Evolutionary conservation across 352 stramenopile species (phyloP).

Genomic region (Pythium plurisporium): DNA sequence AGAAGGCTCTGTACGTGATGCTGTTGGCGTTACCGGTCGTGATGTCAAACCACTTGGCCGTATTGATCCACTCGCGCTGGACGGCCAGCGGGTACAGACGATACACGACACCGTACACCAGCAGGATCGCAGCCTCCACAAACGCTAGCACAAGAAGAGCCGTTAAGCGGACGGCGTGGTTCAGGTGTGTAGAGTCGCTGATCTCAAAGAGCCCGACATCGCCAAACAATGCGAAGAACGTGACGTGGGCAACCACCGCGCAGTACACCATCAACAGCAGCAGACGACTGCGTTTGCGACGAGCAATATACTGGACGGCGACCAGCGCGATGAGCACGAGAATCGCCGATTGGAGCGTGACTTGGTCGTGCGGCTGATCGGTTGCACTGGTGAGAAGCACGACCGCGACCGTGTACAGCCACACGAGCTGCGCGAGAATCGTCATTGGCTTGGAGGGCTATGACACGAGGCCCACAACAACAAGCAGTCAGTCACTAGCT

Average conservation of each 20-base stretch:
- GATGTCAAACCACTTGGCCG: slow-evolving; percentile 32
- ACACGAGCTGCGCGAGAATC: slow-evolving; percentile 14
- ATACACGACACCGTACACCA: slow-evolving; percentile 32
- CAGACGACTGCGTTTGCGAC: background rate
- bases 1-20: slow-evolving; percentile 22
- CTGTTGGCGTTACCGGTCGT: slow-evolving; percentile 26
- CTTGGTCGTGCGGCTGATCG: background rate
- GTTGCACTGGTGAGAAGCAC: slow-evolving; percentile 1
- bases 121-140: slow-evolving; percentile 29
- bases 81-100: slow-evolving; percentile 40
- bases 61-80: slow-evolving; percentile 30
- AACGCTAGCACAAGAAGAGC: slow-evolving; percentile 12
- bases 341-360: slow-evolving; percentile 1
- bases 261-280: slow-evolving; percentile 11
- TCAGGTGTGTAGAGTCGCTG: background rate
- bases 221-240: slow-evolving; percentile 2
- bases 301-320: background rate
- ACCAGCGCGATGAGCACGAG: background rate
- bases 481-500: slow-evolving; percentile 14
- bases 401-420: slow-evolving; percentile 7
- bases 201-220: slow-evolving; percentile 25
- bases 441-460: slow-evolving; percentile 14
- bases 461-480: slow-evolving; percentile 21
- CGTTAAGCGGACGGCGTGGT: background rate
- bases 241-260: slow-evolving; percentile 4